Base-by-base conservation (phyloP, 108 stramenopile genomes). In the Fragilariopsis cylindrus region DNA sequence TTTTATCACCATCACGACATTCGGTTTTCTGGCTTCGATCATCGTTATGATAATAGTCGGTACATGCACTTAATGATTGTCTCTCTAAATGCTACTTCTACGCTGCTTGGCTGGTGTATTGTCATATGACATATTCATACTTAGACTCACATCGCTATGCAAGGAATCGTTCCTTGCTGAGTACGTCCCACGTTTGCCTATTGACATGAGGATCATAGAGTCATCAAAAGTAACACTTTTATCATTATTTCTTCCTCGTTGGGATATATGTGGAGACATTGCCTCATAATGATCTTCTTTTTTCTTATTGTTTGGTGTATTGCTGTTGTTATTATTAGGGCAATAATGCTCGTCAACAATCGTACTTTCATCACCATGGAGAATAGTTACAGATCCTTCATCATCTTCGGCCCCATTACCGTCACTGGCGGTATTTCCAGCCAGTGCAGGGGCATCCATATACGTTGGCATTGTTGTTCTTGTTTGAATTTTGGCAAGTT, bases 351-450 rank as follows among this genome's bases (percentile, higher is more conserved):
- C 16, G 21, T 43, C 57, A 21, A 57, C 5, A 60, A 49, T 7
- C 4, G 58, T 45, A 45, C 57, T 57, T 19, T 47, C 72, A 60
- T 71, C 70, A 7, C 63, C 70, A 11, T 8, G 15, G 19, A 73
- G 47, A 41, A 79, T 69, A 5, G 78, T 79, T 69, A 66, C 60
- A 18, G 78, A 79, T 53, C 16, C 67, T 7, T 76, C 68, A 44
- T 69, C 69, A 54, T 50, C 52, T 8, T 44, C 43, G 13, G 50
- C 50, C 3, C 40, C 62, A n/a, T 57, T 19, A 30, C 30, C 30
- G 2, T 30, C 30, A 30, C 30, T 30, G 2, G 30, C 30, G 30
- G 30, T 30, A 30, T 30, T 2, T 30, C 30, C 30, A 2, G 2
- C 30, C 30, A 30, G 30, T 30, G 30, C 30, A 30, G 30, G 30